Conservation (phyloP, 805 yeast genomes). For the Pichia pseudocactophila region DNA sequence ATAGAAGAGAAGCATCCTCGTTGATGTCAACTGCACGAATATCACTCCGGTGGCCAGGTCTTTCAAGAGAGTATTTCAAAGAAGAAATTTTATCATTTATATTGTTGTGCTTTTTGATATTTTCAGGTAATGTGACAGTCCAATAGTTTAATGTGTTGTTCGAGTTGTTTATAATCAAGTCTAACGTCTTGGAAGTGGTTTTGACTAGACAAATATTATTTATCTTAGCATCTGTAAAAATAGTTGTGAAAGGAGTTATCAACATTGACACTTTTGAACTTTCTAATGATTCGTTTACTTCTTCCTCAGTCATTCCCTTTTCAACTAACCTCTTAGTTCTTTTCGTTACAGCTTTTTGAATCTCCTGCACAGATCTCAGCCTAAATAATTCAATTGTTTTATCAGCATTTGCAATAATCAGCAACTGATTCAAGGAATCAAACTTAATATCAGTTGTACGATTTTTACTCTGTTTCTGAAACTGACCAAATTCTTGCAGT, state of each 20-base stretch:
- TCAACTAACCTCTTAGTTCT: conserved; percentile 73
- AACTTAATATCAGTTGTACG: conserved; percentile 58
- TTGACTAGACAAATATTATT: conserved; percentile 60
- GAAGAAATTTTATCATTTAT: conserved; percentile 31
- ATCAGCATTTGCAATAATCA: conserved; percentile 72
- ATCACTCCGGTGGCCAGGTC: conserved; percentile 85
- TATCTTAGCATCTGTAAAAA: conserved; percentile 59
- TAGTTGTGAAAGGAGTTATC: conserved; percentile 57
- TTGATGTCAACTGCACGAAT: conserved; percentile 77
- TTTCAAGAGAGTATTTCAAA: conserved; percentile 53
- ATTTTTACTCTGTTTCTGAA: conserved; percentile 69
- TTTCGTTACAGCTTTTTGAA: conserved; percentile 64
- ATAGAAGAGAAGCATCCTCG: conserved; percentile 68
- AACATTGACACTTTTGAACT: conserved; percentile 45
- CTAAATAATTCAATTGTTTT: conserved; percentile 74
- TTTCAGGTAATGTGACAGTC: conserved; percentile 47
- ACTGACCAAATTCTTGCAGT: conserved; percentile 48
- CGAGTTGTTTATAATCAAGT: conserved; percentile 54
- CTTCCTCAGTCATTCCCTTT: conserved; percentile 55
- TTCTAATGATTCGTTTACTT: conserved; percentile 41
- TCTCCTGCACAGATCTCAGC: conserved; percentile 66
- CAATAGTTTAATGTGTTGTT: conserved; percentile 73
- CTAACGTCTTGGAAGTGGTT: conserved; percentile 39
- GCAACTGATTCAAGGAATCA: conserved; percentile 36
- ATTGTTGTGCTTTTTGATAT: conserved; percentile 39